Evolutionary conservation across 176 grass and related monocot species (phyloP).

Genomic region (Bolboschoenus planiculmis): DNA sequence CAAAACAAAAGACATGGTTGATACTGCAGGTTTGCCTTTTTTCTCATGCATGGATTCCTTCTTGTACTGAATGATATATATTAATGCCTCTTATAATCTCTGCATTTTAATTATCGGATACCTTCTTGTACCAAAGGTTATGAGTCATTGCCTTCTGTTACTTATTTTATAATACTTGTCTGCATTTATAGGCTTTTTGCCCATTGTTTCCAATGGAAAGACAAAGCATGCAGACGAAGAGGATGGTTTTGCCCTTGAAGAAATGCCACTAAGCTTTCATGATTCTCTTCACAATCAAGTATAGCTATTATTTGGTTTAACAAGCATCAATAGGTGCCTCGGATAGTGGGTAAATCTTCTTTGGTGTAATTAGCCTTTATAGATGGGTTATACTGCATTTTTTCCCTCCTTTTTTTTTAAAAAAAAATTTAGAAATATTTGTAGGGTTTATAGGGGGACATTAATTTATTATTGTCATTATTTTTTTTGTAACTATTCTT

Average conservation of each 20-base stretch:
- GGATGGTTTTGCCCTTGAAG: conserved; percentile 15
- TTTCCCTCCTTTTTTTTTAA: not conserved
- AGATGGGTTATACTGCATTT: conserved; percentile 15
- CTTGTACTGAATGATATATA: not conserved
- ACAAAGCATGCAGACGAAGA: conserved; percentile 14
- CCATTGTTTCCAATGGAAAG: conserved; percentile 10
- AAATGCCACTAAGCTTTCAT: conserved; percentile 14
- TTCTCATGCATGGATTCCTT: not conserved
- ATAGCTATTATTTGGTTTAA: conserved; percentile 1
- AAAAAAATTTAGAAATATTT: conserved; percentile 14
- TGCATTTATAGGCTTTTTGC: not conserved
- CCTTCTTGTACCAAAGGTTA: not conserved
- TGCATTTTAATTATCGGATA: not conserved
- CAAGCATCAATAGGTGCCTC: not conserved
- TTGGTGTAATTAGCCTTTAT: conserved; percentile 22
- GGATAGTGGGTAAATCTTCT: not conserved
- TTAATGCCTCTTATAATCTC: not conserved
- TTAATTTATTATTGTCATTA: not conserved
- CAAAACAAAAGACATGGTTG: conserved; percentile 25
- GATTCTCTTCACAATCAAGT: conserved; percentile 2
- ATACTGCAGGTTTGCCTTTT: conserved; percentile 4
- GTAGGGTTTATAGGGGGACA: not conserved
- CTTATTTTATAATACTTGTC: not conserved
- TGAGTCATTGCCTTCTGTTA: not conserved
- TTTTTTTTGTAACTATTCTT: conserved; percentile 18